Conservation (phyloP, 2,329 filamentous ascomycete species). For the Pseudohalonectria lignicola region DNA sequence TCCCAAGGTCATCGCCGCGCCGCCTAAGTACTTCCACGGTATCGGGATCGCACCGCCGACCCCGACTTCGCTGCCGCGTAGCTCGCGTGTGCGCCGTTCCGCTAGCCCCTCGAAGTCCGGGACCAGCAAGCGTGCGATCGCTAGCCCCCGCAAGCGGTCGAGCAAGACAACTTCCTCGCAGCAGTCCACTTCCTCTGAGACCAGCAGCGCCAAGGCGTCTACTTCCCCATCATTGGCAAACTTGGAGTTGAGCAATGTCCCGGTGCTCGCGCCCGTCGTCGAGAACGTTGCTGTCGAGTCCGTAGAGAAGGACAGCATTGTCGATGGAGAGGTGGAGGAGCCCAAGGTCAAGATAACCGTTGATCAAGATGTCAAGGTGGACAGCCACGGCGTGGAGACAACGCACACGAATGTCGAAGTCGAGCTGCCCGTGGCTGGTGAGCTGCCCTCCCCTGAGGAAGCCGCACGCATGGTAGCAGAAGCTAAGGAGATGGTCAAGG, state of each 20-base stretch:
- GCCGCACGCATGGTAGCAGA: slow-evolving; percentile 74
- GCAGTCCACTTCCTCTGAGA: slow-evolving; percentile 25
- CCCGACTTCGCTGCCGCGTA: slow-evolving; percentile 30
- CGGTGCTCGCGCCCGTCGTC: slow-evolving; percentile 14
- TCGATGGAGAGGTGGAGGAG: no score
- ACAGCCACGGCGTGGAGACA: slow-evolving; percentile 48
- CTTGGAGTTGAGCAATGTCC: slow-evolving; percentile 4
- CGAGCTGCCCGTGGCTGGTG: slow-evolving; percentile 56
- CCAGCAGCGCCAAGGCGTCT: slow-evolving; percentile 13
- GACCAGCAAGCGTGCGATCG: slow-evolving; percentile 25
- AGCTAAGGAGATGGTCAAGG: slow-evolving; percentile 80
- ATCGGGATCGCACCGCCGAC: slow-evolving; percentile 36
- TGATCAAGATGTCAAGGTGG: slow-evolving; percentile 48
- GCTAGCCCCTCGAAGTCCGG: slow-evolving; percentile 42
- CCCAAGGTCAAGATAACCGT: slow-evolving; percentile 58
- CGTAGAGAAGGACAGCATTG: slow-evolving; percentile 16
- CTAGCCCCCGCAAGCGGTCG: slow-evolving; percentile 44
- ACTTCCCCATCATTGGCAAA: slow-evolving; percentile 7
- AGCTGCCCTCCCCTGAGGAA: slow-evolving; percentile 65
- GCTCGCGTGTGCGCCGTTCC: slow-evolving; percentile 41
- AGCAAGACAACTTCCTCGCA: slow-evolving; percentile 27
- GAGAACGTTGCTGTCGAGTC: slow-evolving; percentile 1
- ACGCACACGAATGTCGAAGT: slow-evolving; percentile 65
- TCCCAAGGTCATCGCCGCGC: slow-evolving; percentile 66
- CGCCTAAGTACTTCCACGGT: slow-evolving; percentile 56